These are phyloP conservation scores for Chloranthus sessilifolius DNA, from an alignment of 164 flowering plant genomes.

Conservation along the genomic window DNA sequence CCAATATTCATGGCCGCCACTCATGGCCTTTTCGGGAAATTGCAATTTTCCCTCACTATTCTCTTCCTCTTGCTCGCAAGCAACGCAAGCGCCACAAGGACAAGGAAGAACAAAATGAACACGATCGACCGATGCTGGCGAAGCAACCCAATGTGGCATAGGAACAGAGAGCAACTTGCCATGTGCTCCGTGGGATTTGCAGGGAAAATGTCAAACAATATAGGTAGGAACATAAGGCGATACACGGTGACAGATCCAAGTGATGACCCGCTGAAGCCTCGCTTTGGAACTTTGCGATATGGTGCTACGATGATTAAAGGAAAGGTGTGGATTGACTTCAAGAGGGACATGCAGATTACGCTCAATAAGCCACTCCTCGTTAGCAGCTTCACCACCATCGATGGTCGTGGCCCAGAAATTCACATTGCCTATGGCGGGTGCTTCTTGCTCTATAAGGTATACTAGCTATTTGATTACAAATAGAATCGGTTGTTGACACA, in stretches of 20 bases:
- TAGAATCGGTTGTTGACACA: too few species aligned
- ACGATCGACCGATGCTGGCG: conserved; percentile 73
- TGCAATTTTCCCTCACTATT: neutral
- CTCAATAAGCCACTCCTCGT: conserved; percentile 57
- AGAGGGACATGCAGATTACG: conserved; percentile 53
- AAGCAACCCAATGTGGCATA: conserved; percentile 44
- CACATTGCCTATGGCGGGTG: conserved; percentile 61
- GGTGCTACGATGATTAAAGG: conserved; percentile 52
- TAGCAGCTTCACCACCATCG: conserved; percentile 31
- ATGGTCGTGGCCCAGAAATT: conserved; percentile 66
- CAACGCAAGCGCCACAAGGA: neutral
- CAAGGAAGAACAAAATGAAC: conserved; percentile 23
- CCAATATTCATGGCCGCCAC: neutral
- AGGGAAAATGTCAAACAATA: conserved; percentile 67
- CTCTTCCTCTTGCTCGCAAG: neutral
- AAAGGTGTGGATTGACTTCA: conserved; percentile 74
- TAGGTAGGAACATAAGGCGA: conserved; percentile 30
- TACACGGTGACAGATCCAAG: conserved; percentile 61
- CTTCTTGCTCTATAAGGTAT: conserved; percentile 43
- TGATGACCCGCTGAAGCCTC: conserved; percentile 57
- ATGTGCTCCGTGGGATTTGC: conserved; percentile 72
- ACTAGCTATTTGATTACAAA: too few species aligned
- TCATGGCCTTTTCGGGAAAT: neutral
- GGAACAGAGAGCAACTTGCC: conserved; percentile 48
- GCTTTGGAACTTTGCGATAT: conserved; percentile 21